Evolutionary conservation across 1,284 basidiomycete species (phyloP), one percentile per base, ranked within the genome.

Genomic region (Stereum hirsutum): DNA sequence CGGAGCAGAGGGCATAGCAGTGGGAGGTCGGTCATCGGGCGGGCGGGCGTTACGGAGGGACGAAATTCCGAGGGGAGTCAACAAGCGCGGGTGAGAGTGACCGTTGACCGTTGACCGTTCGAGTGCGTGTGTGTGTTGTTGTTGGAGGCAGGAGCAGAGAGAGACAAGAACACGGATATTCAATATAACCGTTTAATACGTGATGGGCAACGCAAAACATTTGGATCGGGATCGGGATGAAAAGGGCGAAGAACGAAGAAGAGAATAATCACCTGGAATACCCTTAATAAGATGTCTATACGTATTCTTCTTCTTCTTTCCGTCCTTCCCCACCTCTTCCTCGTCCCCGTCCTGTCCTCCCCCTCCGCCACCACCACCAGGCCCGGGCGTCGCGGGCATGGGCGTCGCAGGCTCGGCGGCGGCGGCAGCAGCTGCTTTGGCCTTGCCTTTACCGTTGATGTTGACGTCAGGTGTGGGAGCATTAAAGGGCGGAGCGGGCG

Each of bases 271-370:
- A 82, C 81, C 84, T 53, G 84, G 83, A 33, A 84, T 68, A 46
- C 72, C 76, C 65, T 80, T 85, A 55, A 88, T 83, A 48, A 88
- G 70, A 58, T 86, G 78, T 55, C 74, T 83, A 54, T 88, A 88
- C 43, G 65, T 78, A 50, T 84, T 84, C 69, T 81, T 83, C 65
- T 74, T 78, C 72, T 81, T 87, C 69, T 82, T 86, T 55, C 83
- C 81, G 43, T 75, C 78, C 54, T 60, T 63, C 14, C 59, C 64
- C 0, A 63, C 68, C 19, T 75, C 77, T 11, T 79, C 79, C 43
- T 77, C 77, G 44, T 66, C 71, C n/a, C 58, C 72, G 53, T 74
- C 65, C 42, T 45, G 57, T 31, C 58, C 64, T 30, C 63, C 70
- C n/a, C 68, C 68, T n/a, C 63, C 67, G 43, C 60, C 62, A 38